phyloP scores from a whole-genome alignment of 2,329 filamentous ascomycete species.

The Talaromyces sp. region DNA sequence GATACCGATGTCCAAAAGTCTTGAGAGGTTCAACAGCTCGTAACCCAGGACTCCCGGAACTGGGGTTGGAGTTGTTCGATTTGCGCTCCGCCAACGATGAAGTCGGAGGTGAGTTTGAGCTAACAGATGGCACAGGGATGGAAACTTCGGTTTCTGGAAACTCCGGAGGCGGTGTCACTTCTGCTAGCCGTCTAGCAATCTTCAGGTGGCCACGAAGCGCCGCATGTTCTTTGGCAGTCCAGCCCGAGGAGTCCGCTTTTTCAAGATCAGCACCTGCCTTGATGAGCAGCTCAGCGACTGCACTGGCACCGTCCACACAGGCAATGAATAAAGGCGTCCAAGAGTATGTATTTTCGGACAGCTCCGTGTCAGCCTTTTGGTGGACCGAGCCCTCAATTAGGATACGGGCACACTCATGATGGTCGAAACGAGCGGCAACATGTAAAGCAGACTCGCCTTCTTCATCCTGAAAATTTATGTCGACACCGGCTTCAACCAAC shows the following conservation, averaged over 20 bases:
- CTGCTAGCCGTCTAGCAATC: slow-evolving; percentile 65
- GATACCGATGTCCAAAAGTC: slow-evolving; percentile 90
- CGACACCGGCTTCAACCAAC: slow-evolving; percentile 80
- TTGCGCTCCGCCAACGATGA: slow-evolving; percentile 39
- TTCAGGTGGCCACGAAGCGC: slow-evolving; percentile 80
- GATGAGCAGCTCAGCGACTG: slow-evolving; percentile 70
- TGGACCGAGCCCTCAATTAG: slow-evolving; percentile 63
- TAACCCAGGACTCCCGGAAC: slow-evolving; percentile 19
- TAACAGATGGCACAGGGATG: slow-evolving; percentile 26
- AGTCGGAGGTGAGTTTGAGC: slow-evolving; percentile 28
- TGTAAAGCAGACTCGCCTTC: slow-evolving; percentile 88
- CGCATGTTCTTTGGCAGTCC: slow-evolving; percentile 91
- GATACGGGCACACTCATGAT: slow-evolving; percentile 70
- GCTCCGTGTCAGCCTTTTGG: slow-evolving; percentile 70
- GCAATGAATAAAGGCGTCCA: slow-evolving; percentile 97
- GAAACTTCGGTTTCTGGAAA: slow-evolving; percentile 27
- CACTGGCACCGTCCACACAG: slow-evolving; percentile 77
- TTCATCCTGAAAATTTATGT: slow-evolving; percentile 89
- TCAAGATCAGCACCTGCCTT: slow-evolving; percentile 71
- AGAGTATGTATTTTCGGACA: slow-evolving; percentile 75
- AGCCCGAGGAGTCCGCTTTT: slow-evolving; percentile 76
- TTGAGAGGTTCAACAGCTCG: slow-evolving; percentile 66
- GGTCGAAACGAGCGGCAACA: slow-evolving; percentile 82
- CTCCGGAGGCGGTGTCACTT: slow-evolving; percentile 45
- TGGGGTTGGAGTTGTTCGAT: slow-evolving; percentile 37